Conservation (phyloP, 345 rosid species). For the Sapria himalayana region DNA sequence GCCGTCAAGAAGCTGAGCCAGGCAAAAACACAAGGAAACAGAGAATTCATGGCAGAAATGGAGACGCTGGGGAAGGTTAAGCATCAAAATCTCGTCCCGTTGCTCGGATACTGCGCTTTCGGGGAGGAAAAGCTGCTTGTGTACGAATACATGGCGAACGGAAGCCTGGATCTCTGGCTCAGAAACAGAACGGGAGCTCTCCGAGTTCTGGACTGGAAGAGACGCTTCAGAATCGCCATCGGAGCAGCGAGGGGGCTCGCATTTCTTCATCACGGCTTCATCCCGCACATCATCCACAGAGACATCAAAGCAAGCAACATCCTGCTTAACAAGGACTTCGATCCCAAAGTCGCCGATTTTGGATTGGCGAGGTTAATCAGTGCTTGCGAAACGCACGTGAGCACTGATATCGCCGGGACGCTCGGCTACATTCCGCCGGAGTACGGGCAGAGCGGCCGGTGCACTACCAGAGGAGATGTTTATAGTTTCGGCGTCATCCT, state of each 20-base stretch:
- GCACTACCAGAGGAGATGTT: constrained; percentile 68
- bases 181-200: constrained; percentile 43
- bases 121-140: constrained; percentile 82
- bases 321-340: constrained; percentile 44
- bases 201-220: constrained; percentile 54
- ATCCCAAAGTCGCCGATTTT: constrained; percentile 78
- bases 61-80: constrained; percentile 90
- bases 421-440: constrained; percentile 88
- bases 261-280: constrained; percentile 70
- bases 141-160: constrained; percentile 79
- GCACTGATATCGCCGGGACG: constrained; percentile 67
- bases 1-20: constrained; percentile 84
- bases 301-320: constrained; percentile 89
- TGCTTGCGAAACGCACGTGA: constrained; percentile 82
- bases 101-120: constrained; percentile 68
- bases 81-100: constrained; percentile 65
- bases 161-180: constrained; percentile 73
- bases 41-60: constrained; percentile 89
- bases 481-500: constrained; percentile 81
- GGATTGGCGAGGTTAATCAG: constrained; percentile 83
- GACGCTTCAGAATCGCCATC: constrained; percentile 47
- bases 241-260: constrained; percentile 75
- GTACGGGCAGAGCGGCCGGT: constrained; percentile 74
- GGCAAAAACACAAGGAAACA: constrained; percentile 62
- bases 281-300: constrained; percentile 82